A percentile compares a stretch with the other conserved stretches of the same genome.
phyloP scores from a whole-genome alignment of 768 basidiomycete genomes.

The Xerocomellus intermedius region DNA sequence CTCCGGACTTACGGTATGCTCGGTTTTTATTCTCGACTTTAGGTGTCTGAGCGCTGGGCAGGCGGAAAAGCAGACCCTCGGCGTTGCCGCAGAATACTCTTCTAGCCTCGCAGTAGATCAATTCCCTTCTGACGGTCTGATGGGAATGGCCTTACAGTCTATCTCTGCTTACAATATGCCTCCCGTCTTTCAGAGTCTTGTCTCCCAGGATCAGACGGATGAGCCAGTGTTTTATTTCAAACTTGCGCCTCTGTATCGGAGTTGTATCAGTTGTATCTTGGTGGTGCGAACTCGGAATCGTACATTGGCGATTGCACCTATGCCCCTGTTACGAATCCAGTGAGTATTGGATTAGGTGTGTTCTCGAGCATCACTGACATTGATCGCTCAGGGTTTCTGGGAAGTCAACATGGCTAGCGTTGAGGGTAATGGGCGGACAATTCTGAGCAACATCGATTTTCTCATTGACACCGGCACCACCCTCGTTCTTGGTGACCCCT shows the following conservation, averaged over 20 bases:
- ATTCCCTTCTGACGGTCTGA: conserved; percentile 26
- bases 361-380: background rate
- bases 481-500: conserved; percentile 5
- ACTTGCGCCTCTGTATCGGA: conserved; percentile 41
- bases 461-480: conserved; percentile 26
- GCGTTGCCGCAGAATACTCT: conserved; percentile 13
- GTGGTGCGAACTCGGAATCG: conserved; percentile 44
- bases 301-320: conserved; percentile 47
- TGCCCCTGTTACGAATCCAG: conserved; percentile 5
- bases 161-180: conserved; percentile 34
- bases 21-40: background rate
- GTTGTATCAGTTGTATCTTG: conserved; percentile 52
- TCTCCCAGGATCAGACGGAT: conserved; percentile 33
- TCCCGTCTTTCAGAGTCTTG: conserved; percentile 42
- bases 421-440: background rate
- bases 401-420: conserved; percentile 15
- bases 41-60: background rate
- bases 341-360: background rate
- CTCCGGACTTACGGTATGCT: conserved; percentile 9
- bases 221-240: conserved; percentile 47
- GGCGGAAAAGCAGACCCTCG: conserved; percentile 14
- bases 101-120: background rate
- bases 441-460: conserved; percentile 6
- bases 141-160: conserved; percentile 43
- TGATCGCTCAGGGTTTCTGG: conserved; percentile 16